phyloP scores from a whole-genome alignment of 1,139 yeast genomes.

The Lodderomyces orthopsilosis region DNA sequence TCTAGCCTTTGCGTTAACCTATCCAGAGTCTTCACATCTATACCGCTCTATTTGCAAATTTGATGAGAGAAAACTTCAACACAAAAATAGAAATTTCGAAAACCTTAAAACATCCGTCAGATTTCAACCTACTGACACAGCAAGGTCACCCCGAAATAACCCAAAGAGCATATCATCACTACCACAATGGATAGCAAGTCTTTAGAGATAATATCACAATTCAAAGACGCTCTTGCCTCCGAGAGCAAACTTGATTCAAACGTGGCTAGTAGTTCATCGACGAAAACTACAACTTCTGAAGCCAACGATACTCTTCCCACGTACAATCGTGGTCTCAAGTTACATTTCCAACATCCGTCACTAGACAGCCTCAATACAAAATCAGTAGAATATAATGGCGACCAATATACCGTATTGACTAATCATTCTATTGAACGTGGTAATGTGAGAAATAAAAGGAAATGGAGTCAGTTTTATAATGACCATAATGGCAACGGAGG shows the following conservation, averaged over 20 bases:
- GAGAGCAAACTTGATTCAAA: constrained; percentile 5
- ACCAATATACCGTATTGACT: constrained; percentile 37
- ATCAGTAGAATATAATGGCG: constrained; percentile 43
- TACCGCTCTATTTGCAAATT: too few relatives aligned
- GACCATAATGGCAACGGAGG: constrained; percentile 27
- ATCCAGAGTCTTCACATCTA: too few relatives aligned
- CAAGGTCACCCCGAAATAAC: not conserved
- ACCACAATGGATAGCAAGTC: constrained; percentile 34
- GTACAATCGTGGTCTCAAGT: constrained; percentile 39
- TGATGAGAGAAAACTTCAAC: not conserved
- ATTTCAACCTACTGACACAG: too few relatives aligned
- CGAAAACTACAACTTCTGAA: constrained; percentile 2
- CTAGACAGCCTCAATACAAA: constrained; percentile 29
- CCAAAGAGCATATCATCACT: not conserved
- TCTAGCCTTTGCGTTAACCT: too few relatives aligned
- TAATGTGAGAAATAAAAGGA: constrained; percentile 31
- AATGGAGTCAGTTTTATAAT: constrained; percentile 27
- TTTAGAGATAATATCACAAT: constrained; percentile 37
- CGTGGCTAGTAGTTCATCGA: not conserved
- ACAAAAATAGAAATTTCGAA: not conserved
- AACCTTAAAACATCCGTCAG: not conserved
- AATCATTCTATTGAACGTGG: constrained; percentile 33
- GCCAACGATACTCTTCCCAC: constrained; percentile 16
- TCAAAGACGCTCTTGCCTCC: constrained; percentile 38
- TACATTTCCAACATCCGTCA: constrained; percentile 17